Evolutionary conservation across 805 yeast genomes (phyloP).

Genomic region (Tetrapisispora iriomotensis): DNA sequence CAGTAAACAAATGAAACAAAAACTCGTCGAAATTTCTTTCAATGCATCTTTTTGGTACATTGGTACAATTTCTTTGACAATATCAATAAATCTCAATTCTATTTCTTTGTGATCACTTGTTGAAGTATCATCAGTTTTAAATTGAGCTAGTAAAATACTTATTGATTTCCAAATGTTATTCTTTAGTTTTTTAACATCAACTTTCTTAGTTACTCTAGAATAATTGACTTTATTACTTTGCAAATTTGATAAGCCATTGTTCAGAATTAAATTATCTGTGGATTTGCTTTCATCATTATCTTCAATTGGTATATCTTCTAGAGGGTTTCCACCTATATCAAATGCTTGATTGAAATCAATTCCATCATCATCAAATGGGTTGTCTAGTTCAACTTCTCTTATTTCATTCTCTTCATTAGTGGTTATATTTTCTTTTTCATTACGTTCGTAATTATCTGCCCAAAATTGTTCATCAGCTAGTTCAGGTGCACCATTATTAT

Average conservation of each 20-base stretch:
- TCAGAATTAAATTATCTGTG: constrained; percentile 4
- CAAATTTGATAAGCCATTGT: background rate
- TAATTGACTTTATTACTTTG: constrained; percentile 37
- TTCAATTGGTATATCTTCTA: constrained; percentile 19
- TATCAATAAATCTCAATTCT: constrained; percentile 33
- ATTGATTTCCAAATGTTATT: constrained; percentile 64
- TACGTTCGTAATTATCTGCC: constrained; percentile 50
- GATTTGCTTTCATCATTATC: constrained; percentile 4
- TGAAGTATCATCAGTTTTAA: constrained; percentile 5
- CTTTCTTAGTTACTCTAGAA: constrained; percentile 67
- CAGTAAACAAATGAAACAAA: constrained; percentile 71
- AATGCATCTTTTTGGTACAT: constrained; percentile 48
- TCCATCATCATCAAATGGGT: constrained; percentile 31
- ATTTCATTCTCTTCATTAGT: constrained; percentile 19
- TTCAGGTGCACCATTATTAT: constrained; percentile 19
- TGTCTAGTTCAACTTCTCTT: constrained; percentile 19
- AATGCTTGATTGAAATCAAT: constrained; percentile 30
- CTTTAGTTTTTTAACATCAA: constrained; percentile 64
- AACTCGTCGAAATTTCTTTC: constrained; percentile 71
- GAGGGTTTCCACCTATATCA: constrained; percentile 26
- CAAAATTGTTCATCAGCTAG: constrained; percentile 60
- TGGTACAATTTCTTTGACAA: constrained; percentile 40
- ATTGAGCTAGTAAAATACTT: constrained; percentile 11
- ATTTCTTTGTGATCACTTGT: background rate
- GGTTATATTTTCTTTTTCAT: constrained; percentile 27